These are phyloP conservation scores for Sarocladiaceae sp. DNA, from an alignment of 2,329 filamentous ascomycete species.

Conservation along the genomic window DNA sequence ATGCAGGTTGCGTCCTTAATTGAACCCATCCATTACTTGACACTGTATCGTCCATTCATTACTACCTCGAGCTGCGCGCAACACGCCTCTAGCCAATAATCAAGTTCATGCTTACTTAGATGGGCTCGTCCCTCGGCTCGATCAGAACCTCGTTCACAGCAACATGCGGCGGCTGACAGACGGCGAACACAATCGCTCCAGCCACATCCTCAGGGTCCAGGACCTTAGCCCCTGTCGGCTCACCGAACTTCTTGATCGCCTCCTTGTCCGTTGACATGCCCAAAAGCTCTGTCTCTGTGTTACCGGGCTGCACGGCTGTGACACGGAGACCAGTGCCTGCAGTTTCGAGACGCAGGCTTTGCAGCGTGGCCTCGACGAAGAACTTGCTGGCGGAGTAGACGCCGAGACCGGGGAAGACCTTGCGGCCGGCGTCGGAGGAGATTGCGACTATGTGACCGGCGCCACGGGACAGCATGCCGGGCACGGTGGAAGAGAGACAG, in stretches of 20 bases:
- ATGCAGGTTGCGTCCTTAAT: too few species aligned
- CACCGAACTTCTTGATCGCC: slow-evolving; percentile 72
- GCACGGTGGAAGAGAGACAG: slow-evolving; percentile 63
- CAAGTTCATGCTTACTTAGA: slow-evolving; percentile 41
- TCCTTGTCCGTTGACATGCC: slow-evolving; percentile 70
- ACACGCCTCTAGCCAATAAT: too few species aligned
- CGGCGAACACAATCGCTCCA: slow-evolving; percentile 64
- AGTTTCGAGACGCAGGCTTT: slow-evolving; percentile 67
- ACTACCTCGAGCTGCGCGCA: too few species aligned
- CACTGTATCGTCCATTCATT: too few species aligned
- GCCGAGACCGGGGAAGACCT: slow-evolving; percentile 74
- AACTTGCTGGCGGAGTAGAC: slow-evolving; percentile 82
- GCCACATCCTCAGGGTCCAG: slow-evolving; percentile 70
- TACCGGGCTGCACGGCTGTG: slow-evolving; percentile 70
- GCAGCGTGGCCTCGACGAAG: slow-evolving; percentile 78
- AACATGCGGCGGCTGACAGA: slow-evolving; percentile 68
- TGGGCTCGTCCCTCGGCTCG: slow-evolving; percentile 70
- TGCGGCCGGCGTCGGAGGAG: slow-evolving; percentile 74
- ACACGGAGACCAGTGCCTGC: slow-evolving; percentile 67
- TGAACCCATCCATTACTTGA: too few species aligned
- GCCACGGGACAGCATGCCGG: slow-evolving; percentile 63
- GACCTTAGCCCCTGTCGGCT: slow-evolving; percentile 68
- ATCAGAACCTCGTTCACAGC: slow-evolving; percentile 76
- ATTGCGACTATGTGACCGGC: slow-evolving; percentile 72
- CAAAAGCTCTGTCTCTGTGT: slow-evolving; percentile 66